These are phyloP conservation scores for Leccinum arenicola DNA, from an alignment of 768 basidiomycete genomes.

Conservation along the genomic window DNA sequence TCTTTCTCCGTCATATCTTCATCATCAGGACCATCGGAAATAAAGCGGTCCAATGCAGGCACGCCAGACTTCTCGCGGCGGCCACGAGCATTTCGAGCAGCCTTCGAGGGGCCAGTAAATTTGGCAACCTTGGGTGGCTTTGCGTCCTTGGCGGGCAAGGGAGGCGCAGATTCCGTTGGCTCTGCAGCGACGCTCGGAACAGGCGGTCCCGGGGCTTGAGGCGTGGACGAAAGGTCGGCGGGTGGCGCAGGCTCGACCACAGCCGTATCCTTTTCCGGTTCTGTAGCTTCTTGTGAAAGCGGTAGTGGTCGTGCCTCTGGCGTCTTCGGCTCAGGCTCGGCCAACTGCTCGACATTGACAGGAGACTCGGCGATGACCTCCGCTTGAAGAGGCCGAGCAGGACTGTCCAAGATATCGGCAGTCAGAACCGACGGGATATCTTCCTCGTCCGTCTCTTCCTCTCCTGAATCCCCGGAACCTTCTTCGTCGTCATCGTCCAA, in stretches of 20 bases:
- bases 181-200: slow-evolving; percentile 4
- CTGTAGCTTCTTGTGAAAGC: slow-evolving; percentile 29
- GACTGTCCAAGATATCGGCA: slow-evolving; percentile 19
- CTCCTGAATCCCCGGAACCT: slow-evolving; percentile 32
- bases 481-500: slow-evolving; percentile 66
- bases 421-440: slow-evolving; percentile 29
- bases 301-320: slow-evolving; percentile 60
- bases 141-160: slow-evolving; percentile 31
- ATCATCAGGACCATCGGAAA: slow-evolving; percentile 52
- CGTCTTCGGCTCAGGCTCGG: slow-evolving; percentile 68
- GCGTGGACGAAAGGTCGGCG: slow-evolving; percentile 15
- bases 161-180: slow-evolving; percentile 24
- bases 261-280: slow-evolving; percentile 11
- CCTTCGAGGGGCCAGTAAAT: slow-evolving; percentile 11
- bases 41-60: slow-evolving; percentile 70
- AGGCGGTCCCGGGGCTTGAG: slow-evolving; percentile 13
- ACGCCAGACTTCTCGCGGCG: slow-evolving; percentile 84
- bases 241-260: slow-evolving; percentile 17
- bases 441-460: slow-evolving; percentile 37
- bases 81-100: slow-evolving; percentile 34
- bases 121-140: slow-evolving; percentile 28
- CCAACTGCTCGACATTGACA: slow-evolving; percentile 29
- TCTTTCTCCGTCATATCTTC: slow-evolving; percentile 39
- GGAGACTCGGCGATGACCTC: slow-evolving; percentile 36
- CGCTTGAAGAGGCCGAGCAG: slow-evolving; percentile 24